A percentile compares a stretch with the other conserved stretches of the same genome.
Evolutionary conservation across 1,139 yeast species (phyloP).

Genomic region (Yamadazyma blattariae): DNA sequence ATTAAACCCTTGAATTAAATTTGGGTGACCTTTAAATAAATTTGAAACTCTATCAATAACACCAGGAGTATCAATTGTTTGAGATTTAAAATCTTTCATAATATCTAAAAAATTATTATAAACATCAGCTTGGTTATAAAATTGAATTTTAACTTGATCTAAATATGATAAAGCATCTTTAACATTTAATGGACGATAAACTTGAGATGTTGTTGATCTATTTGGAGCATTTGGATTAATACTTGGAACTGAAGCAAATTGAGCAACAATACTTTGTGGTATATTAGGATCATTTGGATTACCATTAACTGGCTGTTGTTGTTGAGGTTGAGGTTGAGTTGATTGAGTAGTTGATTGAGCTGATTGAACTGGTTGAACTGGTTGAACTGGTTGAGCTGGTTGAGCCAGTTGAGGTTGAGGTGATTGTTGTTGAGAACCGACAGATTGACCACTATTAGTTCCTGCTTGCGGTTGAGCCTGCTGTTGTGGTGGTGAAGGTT

Average conservation of each 20-base stretch:
- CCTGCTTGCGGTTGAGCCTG: neutral
- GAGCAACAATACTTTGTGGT: constrained; percentile 7
- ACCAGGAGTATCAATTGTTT: constrained; percentile 96
- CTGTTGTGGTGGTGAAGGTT: neutral
- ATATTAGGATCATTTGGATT: neutral
- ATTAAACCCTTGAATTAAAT: constrained; percentile 92
- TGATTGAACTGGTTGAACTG: neutral
- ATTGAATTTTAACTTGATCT: constrained; percentile 93
- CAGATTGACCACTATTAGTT: too few species aligned
- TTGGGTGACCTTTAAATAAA: constrained; percentile 88
- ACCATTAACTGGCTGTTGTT: constrained; percentile 4
- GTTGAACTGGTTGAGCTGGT: constrained; percentile 3
- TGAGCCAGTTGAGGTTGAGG: too few species aligned
- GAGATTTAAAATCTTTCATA: constrained; percentile 97
- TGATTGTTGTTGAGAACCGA: too few species aligned
- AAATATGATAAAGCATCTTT: constrained; percentile 93
- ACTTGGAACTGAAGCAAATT: constrained; percentile 24
- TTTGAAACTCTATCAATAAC: constrained; percentile 94
- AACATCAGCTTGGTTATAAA: constrained; percentile 89
- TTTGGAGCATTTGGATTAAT: constrained; percentile 40
- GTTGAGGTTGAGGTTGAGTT: constrained; percentile 1
- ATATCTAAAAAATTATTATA: constrained; percentile 94
- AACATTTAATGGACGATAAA: constrained; percentile 86
- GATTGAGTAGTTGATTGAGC: constrained; percentile 1
- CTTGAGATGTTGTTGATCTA: constrained; percentile 44